Conservation (phyloP, 1,284 basidiomycete genomes). For the Cerioporus squamosus region DNA sequence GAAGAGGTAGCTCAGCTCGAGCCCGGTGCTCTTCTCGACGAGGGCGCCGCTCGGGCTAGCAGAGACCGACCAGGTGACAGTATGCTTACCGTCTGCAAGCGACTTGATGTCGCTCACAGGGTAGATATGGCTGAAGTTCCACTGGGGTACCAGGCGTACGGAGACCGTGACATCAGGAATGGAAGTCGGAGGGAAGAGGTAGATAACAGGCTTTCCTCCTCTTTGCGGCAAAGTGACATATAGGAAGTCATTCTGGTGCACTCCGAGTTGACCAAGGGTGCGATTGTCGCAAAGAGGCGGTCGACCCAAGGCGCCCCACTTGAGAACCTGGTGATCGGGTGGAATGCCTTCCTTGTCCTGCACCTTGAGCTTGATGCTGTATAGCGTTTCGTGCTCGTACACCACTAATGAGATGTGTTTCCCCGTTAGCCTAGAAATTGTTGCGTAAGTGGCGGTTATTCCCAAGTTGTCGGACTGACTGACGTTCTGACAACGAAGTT, state of each 20-base stretch:
- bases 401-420: too few relatives aligned
- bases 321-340: background rate
- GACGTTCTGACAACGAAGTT: too few relatives aligned
- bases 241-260: too few relatives aligned
- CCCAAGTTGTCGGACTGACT: too few relatives aligned
- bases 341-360: background rate
- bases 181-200: background rate
- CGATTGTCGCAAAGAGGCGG: background rate
- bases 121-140: conserved; percentile 4
- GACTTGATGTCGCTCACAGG: background rate
- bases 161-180: background rate
- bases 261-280: too few relatives aligned
- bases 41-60: conserved; percentile 32
- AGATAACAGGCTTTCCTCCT: conserved; percentile 5
- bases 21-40: conserved; percentile 24
- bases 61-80: conserved; percentile 33
- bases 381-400: too few relatives aligned
- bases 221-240: too few relatives aligned
- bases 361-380: too few relatives aligned
- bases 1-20: conserved; percentile 37
- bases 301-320: background rate
- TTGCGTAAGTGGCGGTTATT: too few relatives aligned
- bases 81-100: conserved; percentile 2
- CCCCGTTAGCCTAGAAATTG: too few relatives aligned
- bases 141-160: background rate